Conservation (phyloP, 1,139 yeast species). For the Scheffersomyces cryptocercus region DNA sequence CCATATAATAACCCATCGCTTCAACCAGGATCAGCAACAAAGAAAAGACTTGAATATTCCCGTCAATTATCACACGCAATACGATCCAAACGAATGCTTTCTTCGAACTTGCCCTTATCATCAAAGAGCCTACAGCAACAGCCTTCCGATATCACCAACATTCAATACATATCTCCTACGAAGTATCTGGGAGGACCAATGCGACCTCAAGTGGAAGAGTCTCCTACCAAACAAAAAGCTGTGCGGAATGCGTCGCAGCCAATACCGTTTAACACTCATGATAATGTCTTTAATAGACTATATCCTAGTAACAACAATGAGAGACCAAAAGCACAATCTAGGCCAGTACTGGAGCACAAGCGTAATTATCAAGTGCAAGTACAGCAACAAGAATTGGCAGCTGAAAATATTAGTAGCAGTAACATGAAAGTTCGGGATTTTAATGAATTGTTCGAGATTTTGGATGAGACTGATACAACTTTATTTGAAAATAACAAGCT, state of each 20-base stretch:
- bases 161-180: constrained; percentile 4
- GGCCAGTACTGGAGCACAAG: background rate
- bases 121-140: constrained; percentile 1
- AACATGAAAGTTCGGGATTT: background rate
- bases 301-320: constrained; percentile 9
- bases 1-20: background rate
- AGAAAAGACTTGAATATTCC: constrained; percentile 19
- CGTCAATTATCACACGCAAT: constrained; percentile 17
- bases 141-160: constrained; percentile 21
- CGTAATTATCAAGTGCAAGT: background rate
- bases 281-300: constrained; percentile 14
- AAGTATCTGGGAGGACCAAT: constrained; percentile 1
- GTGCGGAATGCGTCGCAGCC: constrained; percentile 10
- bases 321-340: background rate
- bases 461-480: background rate
- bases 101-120: constrained; percentile 5
- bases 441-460: background rate
- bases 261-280: constrained; percentile 5
- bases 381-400: background rate
- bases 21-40: constrained; percentile 10
- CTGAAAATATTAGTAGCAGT: background rate
- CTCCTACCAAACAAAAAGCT: constrained; percentile 9
- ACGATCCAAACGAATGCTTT: constrained; percentile 16
- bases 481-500: background rate
- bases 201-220: constrained; percentile 4